phyloP scores from a whole-genome alignment of 2,329 filamentous ascomycete genomes.

The Apiospora koreana region DNA sequence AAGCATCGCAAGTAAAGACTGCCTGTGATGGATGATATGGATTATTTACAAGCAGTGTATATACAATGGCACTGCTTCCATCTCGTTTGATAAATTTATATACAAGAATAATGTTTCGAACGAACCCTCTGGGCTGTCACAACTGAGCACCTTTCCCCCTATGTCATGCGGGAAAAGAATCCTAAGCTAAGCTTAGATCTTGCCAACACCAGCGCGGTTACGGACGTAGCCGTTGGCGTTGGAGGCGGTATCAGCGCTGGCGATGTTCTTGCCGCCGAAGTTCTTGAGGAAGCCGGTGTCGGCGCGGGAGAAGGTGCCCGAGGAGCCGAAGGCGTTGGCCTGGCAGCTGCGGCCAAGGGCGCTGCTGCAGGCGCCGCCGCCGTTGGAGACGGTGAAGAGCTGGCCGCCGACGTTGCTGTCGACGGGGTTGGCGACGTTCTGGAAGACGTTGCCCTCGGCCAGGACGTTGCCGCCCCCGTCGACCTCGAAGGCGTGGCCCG shows the following conservation, averaged over 20 bases:
- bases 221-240: conserved; percentile 12
- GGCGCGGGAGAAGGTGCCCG: conserved; percentile 14
- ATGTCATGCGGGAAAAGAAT: background rate
- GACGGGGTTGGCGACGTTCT: conserved; percentile 22
- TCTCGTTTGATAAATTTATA: background rate
- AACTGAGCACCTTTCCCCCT: background rate
- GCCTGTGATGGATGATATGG: background rate
- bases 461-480: conserved; percentile 39
- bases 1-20: background rate
- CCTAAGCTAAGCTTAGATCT: conserved; percentile 8
- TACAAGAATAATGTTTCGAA: background rate
- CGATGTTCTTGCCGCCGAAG: conserved; percentile 19
- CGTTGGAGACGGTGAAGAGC: conserved; percentile 15
- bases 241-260: conserved; percentile 11
- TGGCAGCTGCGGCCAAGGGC: conserved; percentile 17
- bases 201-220: conserved; percentile 15
- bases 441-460: conserved; percentile 52
- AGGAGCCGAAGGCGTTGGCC: conserved; percentile 16
- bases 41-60: background rate
- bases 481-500: conserved; percentile 47
- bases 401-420: conserved; percentile 11
- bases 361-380: conserved; percentile 15
- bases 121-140: background rate
- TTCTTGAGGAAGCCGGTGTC: conserved; percentile 16
- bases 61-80: background rate